Evolutionary conservation across 1,284 basidiomycete species (phyloP), one percentile per base, ranked within the genome.

Genomic region (Cryptococcus neoformans): DNA sequence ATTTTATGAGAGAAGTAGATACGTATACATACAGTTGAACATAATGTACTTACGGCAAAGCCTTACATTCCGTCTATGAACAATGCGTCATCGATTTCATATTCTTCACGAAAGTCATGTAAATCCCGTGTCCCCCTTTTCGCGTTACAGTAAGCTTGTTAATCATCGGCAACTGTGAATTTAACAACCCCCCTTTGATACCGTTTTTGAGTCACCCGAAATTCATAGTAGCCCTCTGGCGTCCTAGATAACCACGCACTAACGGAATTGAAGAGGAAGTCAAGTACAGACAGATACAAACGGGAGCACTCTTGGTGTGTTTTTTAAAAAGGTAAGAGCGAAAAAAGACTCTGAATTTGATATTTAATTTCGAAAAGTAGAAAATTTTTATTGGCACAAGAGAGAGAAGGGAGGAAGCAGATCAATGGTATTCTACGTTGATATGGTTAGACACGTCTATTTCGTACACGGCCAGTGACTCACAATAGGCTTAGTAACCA

Each of bases 181-280:
- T 28, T 28, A 28, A 3, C 3, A 28, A 28, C 28, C 28, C 28
- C 28, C 28, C 28, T 4, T 28, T 28, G 28, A 28, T 28, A 28
- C 28, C 28, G 28, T 28, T 28, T 11, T 54, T 42, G 53, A 54
- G 53, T 48, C 36, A 49, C 37, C 53, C 53, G 49, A 42, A 48
- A 49, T 54, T 48, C 53, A 54, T 54, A 37, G 44, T 38, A 48
- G 36, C n/a, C 35, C 12, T 16, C 16, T 28, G 28, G 28, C 28
- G 28, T 4, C 28, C 28, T 28, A 28, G 28, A 28, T 46, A 21
- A 53, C 16, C 44, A 46, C 16, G 28, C 44, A 54, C 36, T 44
- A 54, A 54, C 35, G 21, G 17, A 17, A 36, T 34, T 39, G 39
- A 34, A 34, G 51, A 44, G 28, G 40, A 34, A 45, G 42, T 28